phyloP scores from a whole-genome alignment of 1,284 basidiomycete genomes.

The Cryptococcus sp. region DNA sequence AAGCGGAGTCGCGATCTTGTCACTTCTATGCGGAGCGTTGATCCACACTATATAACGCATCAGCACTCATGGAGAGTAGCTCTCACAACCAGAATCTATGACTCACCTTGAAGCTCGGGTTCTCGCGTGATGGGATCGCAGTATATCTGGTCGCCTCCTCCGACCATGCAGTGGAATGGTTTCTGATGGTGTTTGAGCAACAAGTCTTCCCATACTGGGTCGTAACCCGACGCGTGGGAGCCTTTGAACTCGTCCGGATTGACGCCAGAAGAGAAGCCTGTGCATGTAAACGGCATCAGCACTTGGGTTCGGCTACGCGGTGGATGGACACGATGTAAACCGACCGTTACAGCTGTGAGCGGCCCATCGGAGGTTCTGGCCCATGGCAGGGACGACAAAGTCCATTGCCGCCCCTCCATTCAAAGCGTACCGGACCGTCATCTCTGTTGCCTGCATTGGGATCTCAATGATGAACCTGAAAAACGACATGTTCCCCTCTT shows the following conservation, averaged over 20 bases:
- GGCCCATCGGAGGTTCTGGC: conserved; percentile 89
- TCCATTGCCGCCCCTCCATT: conserved; percentile 75
- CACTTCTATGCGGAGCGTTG: conserved; percentile 63
- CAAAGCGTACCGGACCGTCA: conserved; percentile 74
- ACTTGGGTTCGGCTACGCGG: background rate
- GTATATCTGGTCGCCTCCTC: conserved; percentile 56
- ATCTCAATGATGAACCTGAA: conserved; percentile 92
- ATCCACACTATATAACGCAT: conserved; percentile 66
- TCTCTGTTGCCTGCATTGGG: conserved; percentile 71
- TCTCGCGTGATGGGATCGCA: conserved; percentile 56
- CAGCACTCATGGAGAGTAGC: conserved; percentile 18
- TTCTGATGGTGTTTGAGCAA: conserved; percentile 73
- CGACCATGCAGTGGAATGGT: conserved; percentile 74
- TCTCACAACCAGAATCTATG: background rate
- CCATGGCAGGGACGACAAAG: conserved; percentile 79
- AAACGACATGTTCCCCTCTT: conserved; percentile 77
- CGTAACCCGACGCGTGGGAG: conserved; percentile 70
- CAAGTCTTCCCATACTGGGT: conserved; percentile 91
- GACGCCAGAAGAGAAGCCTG: conserved; percentile 58
- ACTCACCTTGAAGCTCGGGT: conserved; percentile 55
- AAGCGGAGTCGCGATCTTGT: conserved; percentile 66
- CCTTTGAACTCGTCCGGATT: conserved; percentile 56
- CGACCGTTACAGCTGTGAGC: conserved; percentile 63
- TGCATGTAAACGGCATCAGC: background rate
- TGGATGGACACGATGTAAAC: conserved; percentile 1